Base-by-base conservation (phyloP, 208 protist genomes). In the Trypanosoma vivax region DNA sequence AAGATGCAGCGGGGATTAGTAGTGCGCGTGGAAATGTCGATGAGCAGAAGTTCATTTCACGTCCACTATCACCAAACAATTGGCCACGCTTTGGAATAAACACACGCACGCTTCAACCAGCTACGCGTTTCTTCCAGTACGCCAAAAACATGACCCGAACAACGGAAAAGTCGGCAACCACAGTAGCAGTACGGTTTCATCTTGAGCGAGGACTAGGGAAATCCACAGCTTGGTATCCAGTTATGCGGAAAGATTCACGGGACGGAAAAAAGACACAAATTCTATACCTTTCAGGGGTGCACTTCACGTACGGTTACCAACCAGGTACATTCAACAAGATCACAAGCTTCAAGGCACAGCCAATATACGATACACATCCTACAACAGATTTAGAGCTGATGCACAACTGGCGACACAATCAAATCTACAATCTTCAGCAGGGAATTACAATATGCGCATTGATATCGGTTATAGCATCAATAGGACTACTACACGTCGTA, bases 171-270 rank as follows among this genome's bases (percentile, higher is more conserved):
- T 56, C 51, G 23, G 55, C 81, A 50, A 83, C 70, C 31, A 75
- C 65, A 18, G 34, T 76, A 1, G 84, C 84, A 3, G 23, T 92
- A 16, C 76, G 80, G 23, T 60, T 92, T 38, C 71, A 68, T 35
- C 46, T 88, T 3, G 77, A 76, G 13, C 66, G 68, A 10, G 78
- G 76, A 10, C 52, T 83, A 7, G 54, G 65, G 14, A 83, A 82
- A 59, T 66, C 86, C 37, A 87, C 80, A 14, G 76, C 77, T 29
- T 92, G 84, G 84, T 38, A 88, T 25, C 80, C 84, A 14, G 21
- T 92, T 1, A 57, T 75, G 25, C 35, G 45, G 38, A 13, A 51
- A 24, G 21, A 28, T 16, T 16, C n/a, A 54, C 47, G 28, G n/a
- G 0, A 28, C 53, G 5, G 11, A 45, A 50, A 28, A 38, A 34